Evolutionary conservation across 257 asterid genomes (phyloP), one percentile per base, ranked within the genome.

Genomic region (Penstemon davidsonii): DNA sequence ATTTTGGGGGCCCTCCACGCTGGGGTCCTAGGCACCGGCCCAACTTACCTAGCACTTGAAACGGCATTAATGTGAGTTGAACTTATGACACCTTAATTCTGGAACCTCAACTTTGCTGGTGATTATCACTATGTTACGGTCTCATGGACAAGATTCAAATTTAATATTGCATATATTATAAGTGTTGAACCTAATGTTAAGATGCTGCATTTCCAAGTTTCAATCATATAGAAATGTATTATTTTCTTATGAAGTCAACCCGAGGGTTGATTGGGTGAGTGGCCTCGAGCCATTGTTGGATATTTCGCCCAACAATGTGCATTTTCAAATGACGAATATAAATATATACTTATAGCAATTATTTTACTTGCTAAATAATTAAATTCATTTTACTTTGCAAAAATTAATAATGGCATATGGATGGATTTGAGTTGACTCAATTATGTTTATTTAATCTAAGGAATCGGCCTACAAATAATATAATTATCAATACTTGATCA

Each of bases 381-480:
- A 3, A 39, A 13, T 37, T 38, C 61, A 58, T 52, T 42, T 40
- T 46, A 10, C 38, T 15, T 36, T n/a, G 11, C 39, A 13, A 15
- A 33, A 77, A 67, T 67, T 40, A 11, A 41, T 68, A 39, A 39
- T 50, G 42, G 57, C 52, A 58, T 67, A 56, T 67, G 76, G 68
- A 51, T 39, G 75, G 78, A 83, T 83, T 86, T 75, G 54, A 72
- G 79, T 84, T 84, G 89, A 86, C 89, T 76, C 72, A 62, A 68
- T 55, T 49, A 64, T 3, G 55, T 13, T 19, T 13, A 57, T 50
- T 55, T 75, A 60, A 69, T 65, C 55, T 7, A 33, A 15, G 67
- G 79, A 70, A 79, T 73, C 70, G 52, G 33, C 62, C 33, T 52
- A 43, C 13, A 39, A 33, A 43, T 64, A 52, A 66, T 70, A 62